A percentile compares a stretch with the other conserved stretches of the same genome.
Evolutionary conservation across 2,329 filamentous ascomycete species (phyloP).

Genomic region (Aspergillus eucalypticola): DNA sequence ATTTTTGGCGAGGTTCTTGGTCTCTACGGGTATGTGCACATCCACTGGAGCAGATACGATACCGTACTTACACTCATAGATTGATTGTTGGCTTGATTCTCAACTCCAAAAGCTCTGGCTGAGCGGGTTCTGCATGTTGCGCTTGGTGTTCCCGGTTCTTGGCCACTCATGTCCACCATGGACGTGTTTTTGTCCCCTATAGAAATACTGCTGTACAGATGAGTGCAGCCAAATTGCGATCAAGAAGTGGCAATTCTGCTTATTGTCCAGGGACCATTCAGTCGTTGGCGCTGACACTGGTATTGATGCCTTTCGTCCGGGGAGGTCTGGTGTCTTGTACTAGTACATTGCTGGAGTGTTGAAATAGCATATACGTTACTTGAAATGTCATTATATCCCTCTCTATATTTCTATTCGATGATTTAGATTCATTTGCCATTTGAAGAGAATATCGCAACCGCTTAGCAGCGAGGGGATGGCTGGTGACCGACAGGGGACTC

Average conservation of each 20-base stretch:
- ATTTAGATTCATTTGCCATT: too few species aligned
- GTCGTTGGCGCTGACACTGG: not conserved
- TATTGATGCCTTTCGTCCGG: conserved; percentile 2
- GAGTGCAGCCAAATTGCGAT: not conserved
- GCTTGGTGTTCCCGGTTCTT: conserved; percentile 10
- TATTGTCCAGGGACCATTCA: not conserved
- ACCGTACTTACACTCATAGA: conserved; percentile 48
- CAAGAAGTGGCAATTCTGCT: not conserved
- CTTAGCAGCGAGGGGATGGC: not conserved
- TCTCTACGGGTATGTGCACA: conserved; percentile 79
- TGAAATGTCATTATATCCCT: too few species aligned
- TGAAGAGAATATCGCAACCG: too few species aligned
- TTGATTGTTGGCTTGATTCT: conserved; percentile 91
- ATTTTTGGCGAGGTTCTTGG: conserved; percentile 98
- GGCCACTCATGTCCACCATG: conserved; percentile 9
- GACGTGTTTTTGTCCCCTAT: conserved; percentile 9
- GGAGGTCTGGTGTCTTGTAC: conserved; percentile 18
- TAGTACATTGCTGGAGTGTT: conserved; percentile 20
- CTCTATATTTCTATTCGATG: too few species aligned
- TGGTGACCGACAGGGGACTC: not conserved
- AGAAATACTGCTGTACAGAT: conserved; percentile 9
- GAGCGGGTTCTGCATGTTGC: conserved; percentile 6
- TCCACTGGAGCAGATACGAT: not conserved
- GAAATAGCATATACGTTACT: conserved; percentile 13
- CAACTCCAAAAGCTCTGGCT: conserved; percentile 69